Base-by-base conservation (phyloP, 2,329 filamentous ascomycete species). In the Coniochaeta prunicola region DNA sequence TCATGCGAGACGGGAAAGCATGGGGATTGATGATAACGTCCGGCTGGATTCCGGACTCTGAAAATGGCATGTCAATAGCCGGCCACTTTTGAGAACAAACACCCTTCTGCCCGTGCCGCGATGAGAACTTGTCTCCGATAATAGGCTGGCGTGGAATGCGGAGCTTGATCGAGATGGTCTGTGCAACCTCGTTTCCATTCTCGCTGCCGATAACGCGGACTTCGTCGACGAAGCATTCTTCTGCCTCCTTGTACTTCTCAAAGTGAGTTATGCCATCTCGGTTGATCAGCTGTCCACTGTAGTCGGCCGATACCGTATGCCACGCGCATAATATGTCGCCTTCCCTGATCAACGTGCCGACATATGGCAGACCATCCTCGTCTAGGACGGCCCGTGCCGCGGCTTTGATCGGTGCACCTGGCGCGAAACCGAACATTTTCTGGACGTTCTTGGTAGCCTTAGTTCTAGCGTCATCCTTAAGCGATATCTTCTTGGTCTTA, bases 11-110 rank as follows among this genome's bases (percentile, higher is more conserved):
- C 8, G 94, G 94, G 82, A 99, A 99, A 70, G 94, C 94, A 81
- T 99, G 94, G 42, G 94, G 94, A 77, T 99, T 99, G 80, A 99
- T 99, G 75, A 99, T 99, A 68, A 96, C 82, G 74, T 99, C 94
- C 10, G 94, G 94, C 70, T 97, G 92, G 61, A 99, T 97, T 58
- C 94, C 94, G 6, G 89, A 90, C 76, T 99, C 94, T 2, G 91
- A 92, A 76, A 97, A 99, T 3, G 94, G 94, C 90, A 99, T 94
- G 72, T 97, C 92, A 60, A 90, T 79, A 2, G 87, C 84, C 0
- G 92, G 94, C 92, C 94, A 99, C 72, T 97, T 94, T 71, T 97
- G 93, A 19, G 92, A 97, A 68, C 84, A 88, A 56, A 97, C 94
- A 85, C 94, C 94, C 76, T 99, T 99, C 73, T 99, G 94, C 61